Evolutionary conservation across 352 stramenopile species (phyloP).

Genomic region (Phytophthora boehmeriae): DNA sequence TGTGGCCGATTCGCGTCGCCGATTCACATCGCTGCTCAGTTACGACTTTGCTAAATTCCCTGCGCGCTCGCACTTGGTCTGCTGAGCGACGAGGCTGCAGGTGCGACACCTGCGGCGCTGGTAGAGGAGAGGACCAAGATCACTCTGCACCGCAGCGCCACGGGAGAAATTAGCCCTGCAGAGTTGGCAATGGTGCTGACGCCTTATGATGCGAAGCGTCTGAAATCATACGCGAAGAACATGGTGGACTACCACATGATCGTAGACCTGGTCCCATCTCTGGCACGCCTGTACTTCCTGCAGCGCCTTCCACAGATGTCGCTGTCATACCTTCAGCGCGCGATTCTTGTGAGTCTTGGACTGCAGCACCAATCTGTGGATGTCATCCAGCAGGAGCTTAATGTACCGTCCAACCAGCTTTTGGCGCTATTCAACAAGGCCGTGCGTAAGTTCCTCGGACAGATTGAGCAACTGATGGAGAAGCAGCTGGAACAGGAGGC

Average conservation of each 20-base stretch:
- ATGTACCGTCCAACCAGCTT: slow-evolving; percentile 95
- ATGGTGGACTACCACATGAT: slow-evolving; percentile 99
- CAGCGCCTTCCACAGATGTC: slow-evolving; percentile 92
- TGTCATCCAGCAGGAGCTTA: slow-evolving; percentile 92
- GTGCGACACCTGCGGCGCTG: slow-evolving; percentile 19
- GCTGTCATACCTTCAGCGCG: slow-evolving; percentile 95
- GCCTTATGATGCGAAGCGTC: slow-evolving; percentile 97
- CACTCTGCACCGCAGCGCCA: slow-evolving; percentile 65
- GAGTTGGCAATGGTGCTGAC: slow-evolving; percentile 95
- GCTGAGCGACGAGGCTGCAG: slow-evolving; percentile 70
- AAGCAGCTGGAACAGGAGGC: slow-evolving; percentile 88
- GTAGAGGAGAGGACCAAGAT: slow-evolving; percentile 26
- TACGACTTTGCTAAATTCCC: slow-evolving; percentile 94
- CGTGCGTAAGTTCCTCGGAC: slow-evolving; percentile 88
- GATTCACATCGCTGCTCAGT: slow-evolving; percentile 94
- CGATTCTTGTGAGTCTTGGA: slow-evolving; percentile 95
- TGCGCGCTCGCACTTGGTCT: slow-evolving; percentile 92
- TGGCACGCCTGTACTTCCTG: slow-evolving; percentile 97
- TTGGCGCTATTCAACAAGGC: slow-evolving; percentile 99
- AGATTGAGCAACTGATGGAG: slow-evolving; percentile 81
- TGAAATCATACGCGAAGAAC: slow-evolving; percentile 98
- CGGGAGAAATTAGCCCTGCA: slow-evolving; percentile 74
- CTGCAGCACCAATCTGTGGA: slow-evolving; percentile 95
- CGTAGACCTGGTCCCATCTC: slow-evolving; percentile 95
- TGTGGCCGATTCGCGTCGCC: slow-evolving; percentile 92